Evolutionary conservation across 768 basidiomycete genomes (phyloP), one percentile per base, ranked within the genome.

Genomic region (Sarcodon sp.): DNA sequence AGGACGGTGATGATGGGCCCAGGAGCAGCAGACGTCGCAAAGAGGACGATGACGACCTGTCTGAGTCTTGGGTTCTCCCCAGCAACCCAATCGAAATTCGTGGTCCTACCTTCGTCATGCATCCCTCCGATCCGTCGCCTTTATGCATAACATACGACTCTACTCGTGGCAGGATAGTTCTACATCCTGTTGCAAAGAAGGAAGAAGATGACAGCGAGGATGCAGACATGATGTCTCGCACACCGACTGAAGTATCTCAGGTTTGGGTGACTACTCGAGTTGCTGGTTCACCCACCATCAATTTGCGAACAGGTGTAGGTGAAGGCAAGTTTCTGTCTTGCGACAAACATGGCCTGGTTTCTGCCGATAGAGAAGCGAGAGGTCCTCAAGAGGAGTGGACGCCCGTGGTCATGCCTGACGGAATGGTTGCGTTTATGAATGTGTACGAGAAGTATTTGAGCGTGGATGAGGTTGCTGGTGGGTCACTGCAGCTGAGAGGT

Each of bases 331-430:
- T 92, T 61, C 66, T 96, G 43, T 89, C 87, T 7, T 87, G 84
- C 64, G 88, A 93, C 66, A 73, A 80, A 51, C 80, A 88, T 56
- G 91, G 91, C 6, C 68, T 90, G 15, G 83, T 94, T 11, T 77
- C 82, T 53, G 82, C 86, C 39, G 83, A 88, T 59, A 71, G 87
- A 43, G 91, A 96, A 58, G 91, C 91, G 27, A 76, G 91, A 33
- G 92, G 91, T 1, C 85, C 87, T 4, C 88, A 94, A 63, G 91
- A 96, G 63, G 91, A 93, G 63, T 96, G 90, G 87, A 86, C 84
- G 3, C 84, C 90, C 12, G 75, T 89, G 21, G 68, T 91, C 48
- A 64, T 87, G 18, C 78, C 85, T 8, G 87, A 86, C 50, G 87
- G 87, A 37, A 87, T 90, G 83, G 78, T 86, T 44, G 84, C 87